A percentile compares a stretch with the other conserved stretches of the same genome.
Evolutionary conservation across 441 rosid species (phyloP).

Genomic region (Corymbia citriodora): DNA sequence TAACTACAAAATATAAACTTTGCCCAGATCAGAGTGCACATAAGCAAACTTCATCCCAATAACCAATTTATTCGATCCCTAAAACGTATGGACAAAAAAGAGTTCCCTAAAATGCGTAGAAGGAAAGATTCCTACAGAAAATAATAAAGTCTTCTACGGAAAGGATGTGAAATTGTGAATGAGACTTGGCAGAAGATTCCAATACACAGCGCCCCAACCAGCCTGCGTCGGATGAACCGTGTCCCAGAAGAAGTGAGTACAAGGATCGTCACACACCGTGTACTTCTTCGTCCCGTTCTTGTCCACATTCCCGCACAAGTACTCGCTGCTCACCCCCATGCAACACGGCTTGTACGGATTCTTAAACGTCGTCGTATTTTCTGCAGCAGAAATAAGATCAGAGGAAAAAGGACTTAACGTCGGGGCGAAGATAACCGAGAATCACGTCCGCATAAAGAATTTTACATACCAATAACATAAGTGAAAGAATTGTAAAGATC

Average conservation of each 20-base stretch:
- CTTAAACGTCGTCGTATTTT: conserved; percentile 27
- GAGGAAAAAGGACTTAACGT: background rate
- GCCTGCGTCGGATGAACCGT: conserved; percentile 50
- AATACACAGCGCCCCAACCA: conserved; percentile 47
- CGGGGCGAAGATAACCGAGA: background rate
- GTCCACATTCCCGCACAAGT: conserved; percentile 45
- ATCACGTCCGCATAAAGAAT: background rate
- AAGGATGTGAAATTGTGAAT: background rate
- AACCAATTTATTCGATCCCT: background rate
- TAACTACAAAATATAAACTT: background rate
- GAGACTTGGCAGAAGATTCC: conserved; percentile 3
- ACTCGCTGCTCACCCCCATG: conserved; percentile 17
- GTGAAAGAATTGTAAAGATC: conserved; percentile 47
- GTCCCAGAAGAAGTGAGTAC: conserved; percentile 75
- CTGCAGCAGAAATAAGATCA: conserved; percentile 18
- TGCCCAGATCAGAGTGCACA: background rate
- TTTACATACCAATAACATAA: conserved; percentile 25
- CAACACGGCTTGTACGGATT: conserved; percentile 70
- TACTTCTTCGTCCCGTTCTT: conserved; percentile 37
- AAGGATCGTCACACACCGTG: conserved; percentile 46
- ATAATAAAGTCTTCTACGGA: background rate
- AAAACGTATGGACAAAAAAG: background rate
- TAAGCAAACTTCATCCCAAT: background rate
- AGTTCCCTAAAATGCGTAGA: background rate
- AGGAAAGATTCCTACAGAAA: background rate